phyloP scores from a whole-genome alignment of 345 rosid genomes.

The Draba incana region DNA sequence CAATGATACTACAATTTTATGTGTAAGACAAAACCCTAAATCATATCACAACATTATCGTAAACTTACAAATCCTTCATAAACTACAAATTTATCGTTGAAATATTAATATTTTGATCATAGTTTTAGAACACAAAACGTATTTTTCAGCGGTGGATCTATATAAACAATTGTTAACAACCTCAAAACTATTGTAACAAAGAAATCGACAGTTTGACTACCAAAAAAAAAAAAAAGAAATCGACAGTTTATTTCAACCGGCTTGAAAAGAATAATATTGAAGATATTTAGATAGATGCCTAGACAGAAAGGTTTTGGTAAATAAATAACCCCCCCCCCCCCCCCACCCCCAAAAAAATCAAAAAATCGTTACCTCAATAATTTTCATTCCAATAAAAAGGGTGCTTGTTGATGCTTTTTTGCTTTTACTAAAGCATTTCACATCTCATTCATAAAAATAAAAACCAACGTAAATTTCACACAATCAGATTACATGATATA shows the following conservation, averaged over 20 bases:
- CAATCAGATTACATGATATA: neutral
- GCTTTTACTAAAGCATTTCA: constrained; percentile 7
- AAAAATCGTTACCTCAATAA: constrained; percentile 17
- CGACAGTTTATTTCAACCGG: neutral
- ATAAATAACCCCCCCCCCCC: too few species aligned
- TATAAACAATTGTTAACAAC: too few species aligned
- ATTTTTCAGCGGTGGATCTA: too few species aligned
- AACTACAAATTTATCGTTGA: too few species aligned
- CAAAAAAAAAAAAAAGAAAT: too few species aligned
- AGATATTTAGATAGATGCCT: neutral
- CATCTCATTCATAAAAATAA: constrained; percentile 3
- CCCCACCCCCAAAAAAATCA: neutral
- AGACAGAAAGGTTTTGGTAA: neutral
- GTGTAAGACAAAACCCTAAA: too few species aligned
- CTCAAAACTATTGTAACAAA: too few species aligned
- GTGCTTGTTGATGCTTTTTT: constrained; percentile 3
- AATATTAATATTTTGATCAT: too few species aligned
- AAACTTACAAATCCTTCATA: too few species aligned
- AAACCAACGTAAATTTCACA: neutral
- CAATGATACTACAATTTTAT: too few species aligned
- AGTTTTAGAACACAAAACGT: too few species aligned
- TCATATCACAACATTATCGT: too few species aligned
- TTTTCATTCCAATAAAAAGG: neutral
- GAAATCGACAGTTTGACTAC: neutral
- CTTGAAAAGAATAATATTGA: neutral